These are phyloP conservation scores for Dactylellina cionopaga DNA, from an alignment of 2,329 filamentous ascomycete genomes.

Conservation along the genomic window DNA sequence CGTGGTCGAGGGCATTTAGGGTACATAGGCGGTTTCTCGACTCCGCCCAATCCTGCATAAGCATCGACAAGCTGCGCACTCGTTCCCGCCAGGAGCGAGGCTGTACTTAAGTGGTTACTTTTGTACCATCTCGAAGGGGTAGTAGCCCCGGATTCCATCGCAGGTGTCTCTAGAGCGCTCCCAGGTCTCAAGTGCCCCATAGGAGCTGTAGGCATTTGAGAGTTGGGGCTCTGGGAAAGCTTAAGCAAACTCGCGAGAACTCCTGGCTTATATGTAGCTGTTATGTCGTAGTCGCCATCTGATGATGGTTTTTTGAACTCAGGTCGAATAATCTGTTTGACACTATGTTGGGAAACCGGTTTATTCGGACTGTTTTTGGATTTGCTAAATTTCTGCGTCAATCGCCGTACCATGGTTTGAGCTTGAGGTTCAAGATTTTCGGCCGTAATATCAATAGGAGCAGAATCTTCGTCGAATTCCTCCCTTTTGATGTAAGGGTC, in stretches of 20 bases:
- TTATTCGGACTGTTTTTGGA: neutral
- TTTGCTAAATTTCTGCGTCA: conserved; percentile 2
- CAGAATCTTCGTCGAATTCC: conserved; percentile 31
- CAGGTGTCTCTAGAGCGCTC: conserved; percentile 9
- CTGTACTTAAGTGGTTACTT: conserved; percentile 13
- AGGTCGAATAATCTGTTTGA: neutral
- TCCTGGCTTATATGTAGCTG: conserved; percentile 13
- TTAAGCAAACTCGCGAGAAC: conserved; percentile 38
- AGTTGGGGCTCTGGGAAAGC: neutral
- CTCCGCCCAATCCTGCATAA: conserved; percentile 6
- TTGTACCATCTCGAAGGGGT: conserved; percentile 36
- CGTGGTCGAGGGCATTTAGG: neutral
- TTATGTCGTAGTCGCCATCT: neutral
- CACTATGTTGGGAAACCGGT: neutral
- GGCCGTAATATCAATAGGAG: neutral
- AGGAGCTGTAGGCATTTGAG: neutral
- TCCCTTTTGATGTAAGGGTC: conserved; percentile 30
- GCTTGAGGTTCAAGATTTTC: neutral
- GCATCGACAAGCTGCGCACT: conserved; percentile 19
- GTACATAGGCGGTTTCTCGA: conserved; percentile 3
- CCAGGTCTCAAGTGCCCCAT: neutral
- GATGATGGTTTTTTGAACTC: neutral
- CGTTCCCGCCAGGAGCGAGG: conserved; percentile 29
- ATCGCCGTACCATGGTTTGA: conserved; percentile 1
- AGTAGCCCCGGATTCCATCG: conserved; percentile 6